Evolutionary conservation across 106 monocot genomes (phyloP).

Genomic region (Acorus gramineus): DNA sequence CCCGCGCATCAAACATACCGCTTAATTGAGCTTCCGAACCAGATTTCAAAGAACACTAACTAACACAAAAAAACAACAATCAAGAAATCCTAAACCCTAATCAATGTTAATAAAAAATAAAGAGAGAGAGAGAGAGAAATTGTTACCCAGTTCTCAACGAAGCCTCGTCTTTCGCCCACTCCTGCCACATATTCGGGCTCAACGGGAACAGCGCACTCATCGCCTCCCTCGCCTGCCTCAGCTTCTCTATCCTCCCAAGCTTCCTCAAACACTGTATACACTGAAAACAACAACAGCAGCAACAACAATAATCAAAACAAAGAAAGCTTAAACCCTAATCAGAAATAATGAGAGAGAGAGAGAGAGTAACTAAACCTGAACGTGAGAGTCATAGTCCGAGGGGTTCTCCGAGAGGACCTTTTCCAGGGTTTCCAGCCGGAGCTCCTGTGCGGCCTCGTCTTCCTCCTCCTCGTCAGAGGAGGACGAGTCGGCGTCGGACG

Average conservation of each 20-base stretch:
- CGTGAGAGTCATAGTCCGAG: slow-evolving; percentile 25
- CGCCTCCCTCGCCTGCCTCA: slow-evolving; percentile 55
- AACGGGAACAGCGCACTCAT: slow-evolving; percentile 78
- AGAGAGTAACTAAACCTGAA: slow-evolving; percentile 6
- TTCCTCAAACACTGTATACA: slow-evolving; percentile 73
- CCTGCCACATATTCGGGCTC: slow-evolving; percentile 78
- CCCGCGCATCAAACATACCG: too few species aligned
- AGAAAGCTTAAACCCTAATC: too few species aligned
- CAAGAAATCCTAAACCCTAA: background rate
- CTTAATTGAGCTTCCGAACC: too few species aligned
- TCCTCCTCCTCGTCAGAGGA: slow-evolving; percentile 9
- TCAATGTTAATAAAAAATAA: background rate
- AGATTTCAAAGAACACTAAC: too few species aligned
- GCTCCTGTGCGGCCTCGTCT: slow-evolving; percentile 3
- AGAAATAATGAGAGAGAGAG: too few species aligned
- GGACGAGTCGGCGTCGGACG: background rate
- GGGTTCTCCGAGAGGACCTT: slow-evolving; percentile 19
- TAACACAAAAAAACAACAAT: too few species aligned
- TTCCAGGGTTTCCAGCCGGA: slow-evolving; percentile 6
- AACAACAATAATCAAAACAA: too few species aligned
- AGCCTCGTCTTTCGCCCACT: slow-evolving; percentile 76
- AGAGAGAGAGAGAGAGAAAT: background rate
- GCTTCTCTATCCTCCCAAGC: slow-evolving; percentile 57
- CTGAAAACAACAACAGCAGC: slow-evolving; percentile 18
- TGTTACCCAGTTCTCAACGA: slow-evolving; percentile 43